These are phyloP conservation scores for Globisporangium viniferum DNA, from an alignment of 352 stramenopile species.

Conservation along the genomic window DNA sequence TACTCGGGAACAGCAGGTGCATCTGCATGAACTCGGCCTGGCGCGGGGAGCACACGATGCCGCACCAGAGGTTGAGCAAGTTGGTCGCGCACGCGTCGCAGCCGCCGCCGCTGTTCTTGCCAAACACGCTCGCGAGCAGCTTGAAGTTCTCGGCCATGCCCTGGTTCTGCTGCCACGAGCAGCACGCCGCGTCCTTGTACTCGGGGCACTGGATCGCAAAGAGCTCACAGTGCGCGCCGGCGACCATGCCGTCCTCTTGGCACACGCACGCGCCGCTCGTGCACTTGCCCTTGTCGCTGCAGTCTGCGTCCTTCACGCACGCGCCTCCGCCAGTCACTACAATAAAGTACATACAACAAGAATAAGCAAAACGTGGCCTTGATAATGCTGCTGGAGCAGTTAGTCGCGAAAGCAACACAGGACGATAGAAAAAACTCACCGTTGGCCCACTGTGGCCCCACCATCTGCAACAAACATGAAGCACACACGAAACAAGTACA, in stretches of 20 bases:
- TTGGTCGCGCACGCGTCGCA: conserved; percentile 84
- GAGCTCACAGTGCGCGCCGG: conserved; percentile 66
- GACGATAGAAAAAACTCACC: conserved; percentile 19
- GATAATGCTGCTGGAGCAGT: too few relatives aligned
- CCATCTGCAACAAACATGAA: conserved; percentile 24
- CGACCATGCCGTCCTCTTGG: conserved; percentile 59
- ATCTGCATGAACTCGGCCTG: conserved; percentile 78
- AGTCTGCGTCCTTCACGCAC: conserved; percentile 54
- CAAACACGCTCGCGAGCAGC: conserved; percentile 67
- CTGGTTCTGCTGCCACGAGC: conserved; percentile 90
- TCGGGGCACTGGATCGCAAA: conserved; percentile 84
- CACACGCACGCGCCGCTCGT: conserved; percentile 44
- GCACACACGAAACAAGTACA: conserved; percentile 2
- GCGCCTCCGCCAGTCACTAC: conserved; percentile 63
- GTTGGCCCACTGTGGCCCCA: conserved; percentile 37
- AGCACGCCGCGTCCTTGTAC: conserved; percentile 75
- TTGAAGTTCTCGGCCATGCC: conserved; percentile 86
- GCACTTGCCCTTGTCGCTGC: conserved; percentile 53
- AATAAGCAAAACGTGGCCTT: neutral
- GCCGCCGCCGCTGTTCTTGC: conserved; percentile 57
- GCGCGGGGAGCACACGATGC: conserved; percentile 73
- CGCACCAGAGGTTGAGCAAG: conserved; percentile 86
- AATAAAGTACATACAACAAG: neutral
- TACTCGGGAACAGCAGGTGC: conserved; percentile 62
- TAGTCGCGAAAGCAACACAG: neutral